phyloP scores from a whole-genome alignment of 2,329 filamentous ascomycete species.

The Fusarium cicatricum region DNA sequence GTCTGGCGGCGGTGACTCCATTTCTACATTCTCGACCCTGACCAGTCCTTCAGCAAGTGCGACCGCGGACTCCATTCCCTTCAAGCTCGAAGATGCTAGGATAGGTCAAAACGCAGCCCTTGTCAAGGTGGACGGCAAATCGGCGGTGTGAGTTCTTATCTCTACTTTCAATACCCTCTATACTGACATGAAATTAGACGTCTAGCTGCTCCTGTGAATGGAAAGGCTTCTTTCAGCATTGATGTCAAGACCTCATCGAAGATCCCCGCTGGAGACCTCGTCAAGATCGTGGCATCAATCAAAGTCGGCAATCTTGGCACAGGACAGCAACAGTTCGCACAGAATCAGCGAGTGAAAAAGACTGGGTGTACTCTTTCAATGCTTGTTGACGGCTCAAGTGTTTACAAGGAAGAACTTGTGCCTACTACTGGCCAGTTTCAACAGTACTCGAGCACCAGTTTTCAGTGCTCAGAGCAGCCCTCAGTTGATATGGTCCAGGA shows the following conservation, averaged over 20 bases:
- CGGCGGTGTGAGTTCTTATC: conserved; percentile 8
- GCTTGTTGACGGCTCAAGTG: conserved; percentile 1
- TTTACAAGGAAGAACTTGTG: conserved; percentile 5
- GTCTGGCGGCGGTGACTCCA: too few species aligned
- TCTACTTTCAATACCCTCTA: background rate
- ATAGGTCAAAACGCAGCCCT: conserved; percentile 6
- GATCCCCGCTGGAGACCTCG: background rate
- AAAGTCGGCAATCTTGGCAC: conserved; percentile 1
- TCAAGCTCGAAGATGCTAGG: conserved; percentile 5
- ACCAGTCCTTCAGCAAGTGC: background rate
- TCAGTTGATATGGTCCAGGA: conserved; percentile 10
- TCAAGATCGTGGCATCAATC: conserved; percentile 8
- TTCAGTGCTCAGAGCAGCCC: conserved; percentile 4
- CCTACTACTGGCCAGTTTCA: conserved; percentile 1
- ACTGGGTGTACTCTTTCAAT: conserved; percentile 11
- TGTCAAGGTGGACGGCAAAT: conserved; percentile 4
- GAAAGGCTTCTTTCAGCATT: conserved; percentile 11
- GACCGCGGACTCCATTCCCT: background rate
- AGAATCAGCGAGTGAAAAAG: background rate
- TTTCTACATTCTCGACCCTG: too few species aligned
- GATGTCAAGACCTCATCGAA: background rate
- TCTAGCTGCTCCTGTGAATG: conserved; percentile 4
- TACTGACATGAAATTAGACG: conserved; percentile 3
- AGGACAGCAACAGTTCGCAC: background rate
- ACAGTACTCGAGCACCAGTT: background rate